Evolutionary conservation across 2,329 filamentous ascomycete genomes (phyloP).

Genomic region (Rosellinia necatrix): DNA sequence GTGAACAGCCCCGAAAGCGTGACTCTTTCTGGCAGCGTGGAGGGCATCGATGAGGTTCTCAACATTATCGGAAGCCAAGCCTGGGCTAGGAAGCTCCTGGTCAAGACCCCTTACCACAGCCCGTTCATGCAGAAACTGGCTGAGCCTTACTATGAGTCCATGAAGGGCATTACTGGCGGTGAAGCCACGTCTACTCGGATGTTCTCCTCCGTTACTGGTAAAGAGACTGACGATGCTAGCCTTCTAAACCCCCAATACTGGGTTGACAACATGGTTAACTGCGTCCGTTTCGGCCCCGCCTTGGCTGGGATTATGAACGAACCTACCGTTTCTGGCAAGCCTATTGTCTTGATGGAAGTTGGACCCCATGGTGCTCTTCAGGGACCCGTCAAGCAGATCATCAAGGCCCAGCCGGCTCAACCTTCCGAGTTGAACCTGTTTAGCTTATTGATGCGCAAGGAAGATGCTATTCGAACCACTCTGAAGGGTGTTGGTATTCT

Average conservation of each 20-base stretch:
- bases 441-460: slow-evolving; percentile 37
- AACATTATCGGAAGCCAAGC: slow-evolving; percentile 36
- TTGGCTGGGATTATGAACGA: slow-evolving; percentile 31
- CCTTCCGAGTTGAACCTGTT: slow-evolving; percentile 34
- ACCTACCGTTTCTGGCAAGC: slow-evolving; percentile 28
- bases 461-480: slow-evolving; percentile 38
- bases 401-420: slow-evolving; percentile 37
- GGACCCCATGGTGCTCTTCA: slow-evolving; percentile 44
- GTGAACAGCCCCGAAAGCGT: slow-evolving; percentile 39
- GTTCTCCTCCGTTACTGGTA: slow-evolving; percentile 38
- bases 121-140: slow-evolving; percentile 45
- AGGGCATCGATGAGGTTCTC: slow-evolving; percentile 39
- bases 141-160: slow-evolving; percentile 41
- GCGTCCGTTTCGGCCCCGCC: slow-evolving; percentile 45
- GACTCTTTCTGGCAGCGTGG: slow-evolving; percentile 37
- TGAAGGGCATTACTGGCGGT: slow-evolving; percentile 30
- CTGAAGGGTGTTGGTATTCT: slow-evolving; percentile 38
- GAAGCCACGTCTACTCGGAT: slow-evolving; percentile 28
- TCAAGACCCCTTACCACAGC: slow-evolving; percentile 51
- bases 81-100: slow-evolving; percentile 44
- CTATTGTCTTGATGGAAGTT: slow-evolving; percentile 40
- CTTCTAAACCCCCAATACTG: slow-evolving; percentile 36
- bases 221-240: slow-evolving; percentile 32
- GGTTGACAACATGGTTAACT: slow-evolving; percentile 42
- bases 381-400: slow-evolving; percentile 43